phyloP scores from a whole-genome alignment of 192 early-diverging fungal genomes.

The Allomyces macrogynus region DNA sequence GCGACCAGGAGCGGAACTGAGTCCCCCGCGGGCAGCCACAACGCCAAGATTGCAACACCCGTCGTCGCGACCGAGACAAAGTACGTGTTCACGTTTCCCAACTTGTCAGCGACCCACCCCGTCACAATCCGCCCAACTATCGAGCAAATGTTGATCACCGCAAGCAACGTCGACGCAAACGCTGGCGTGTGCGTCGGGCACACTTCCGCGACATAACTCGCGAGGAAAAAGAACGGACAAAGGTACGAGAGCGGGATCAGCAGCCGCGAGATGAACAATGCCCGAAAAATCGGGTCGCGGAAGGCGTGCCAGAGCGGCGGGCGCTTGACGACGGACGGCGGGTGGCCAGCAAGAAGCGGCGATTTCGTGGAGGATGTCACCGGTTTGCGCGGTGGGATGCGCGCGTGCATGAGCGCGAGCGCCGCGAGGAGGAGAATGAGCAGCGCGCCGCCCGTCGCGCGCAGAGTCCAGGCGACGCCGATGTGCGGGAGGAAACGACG shows the following conservation, averaged over 20 bases:
- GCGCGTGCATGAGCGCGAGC: neutral
- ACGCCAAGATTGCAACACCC: neutral
- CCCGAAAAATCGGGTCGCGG: neutral
- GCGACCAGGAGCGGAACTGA: neutral
- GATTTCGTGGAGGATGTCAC: neutral
- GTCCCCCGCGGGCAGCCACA: constrained; percentile 1
- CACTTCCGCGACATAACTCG: constrained; percentile 8
- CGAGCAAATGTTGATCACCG: neutral
- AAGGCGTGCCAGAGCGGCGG: neutral
- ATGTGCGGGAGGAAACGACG: constrained; percentile 26
- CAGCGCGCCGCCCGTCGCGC: constrained; percentile 27
- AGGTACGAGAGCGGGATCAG: neutral
- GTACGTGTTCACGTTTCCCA: neutral
- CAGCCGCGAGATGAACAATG: neutral
- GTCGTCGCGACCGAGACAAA: neutral
- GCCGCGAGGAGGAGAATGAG: neutral
- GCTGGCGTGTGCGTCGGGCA: constrained; percentile 1
- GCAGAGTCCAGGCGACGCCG: constrained; percentile 37
- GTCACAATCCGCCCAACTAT: neutral
- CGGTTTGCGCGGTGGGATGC: neutral
- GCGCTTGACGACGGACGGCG: too few relatives aligned
- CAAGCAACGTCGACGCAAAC: neutral
- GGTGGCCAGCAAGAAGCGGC: neutral
- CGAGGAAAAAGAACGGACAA: neutral
- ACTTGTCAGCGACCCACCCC: neutral